Percentiles rank a stretch among this genome's conserved stretches.
phyloP scores from a whole-genome alignment of 192 early-diverging fungal genomes.

The Spizellomyces sp. region DNA sequence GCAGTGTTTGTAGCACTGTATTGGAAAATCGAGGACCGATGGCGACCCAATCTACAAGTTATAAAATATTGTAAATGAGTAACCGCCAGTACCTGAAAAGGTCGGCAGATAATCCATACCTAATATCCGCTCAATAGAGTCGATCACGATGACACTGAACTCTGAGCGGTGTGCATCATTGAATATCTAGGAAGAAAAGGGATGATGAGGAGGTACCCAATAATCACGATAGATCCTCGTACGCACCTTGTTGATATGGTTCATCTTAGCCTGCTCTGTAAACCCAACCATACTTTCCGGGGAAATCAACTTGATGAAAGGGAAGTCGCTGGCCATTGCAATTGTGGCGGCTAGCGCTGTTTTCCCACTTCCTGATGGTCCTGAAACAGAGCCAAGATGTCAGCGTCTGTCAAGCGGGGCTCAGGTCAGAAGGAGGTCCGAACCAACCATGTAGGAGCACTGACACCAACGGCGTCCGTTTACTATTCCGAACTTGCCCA shows the following conservation, averaged over 20 bases:
- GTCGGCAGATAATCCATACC: slow-evolving; percentile 40
- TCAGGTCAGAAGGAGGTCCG: not conserved
- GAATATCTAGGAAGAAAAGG: slow-evolving; percentile 63
- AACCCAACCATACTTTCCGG: slow-evolving; percentile 96
- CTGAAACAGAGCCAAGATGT: slow-evolving; percentile 9
- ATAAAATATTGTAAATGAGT: no score
- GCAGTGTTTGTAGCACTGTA: slow-evolving; percentile 84
- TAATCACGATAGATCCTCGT: not conserved
- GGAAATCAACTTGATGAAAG: slow-evolving; percentile 96
- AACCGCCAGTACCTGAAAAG: not conserved
- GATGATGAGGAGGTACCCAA: not conserved
- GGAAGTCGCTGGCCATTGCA: slow-evolving; percentile 86
- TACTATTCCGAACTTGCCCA: slow-evolving; percentile 72
- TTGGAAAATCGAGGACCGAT: slow-evolving; percentile 97
- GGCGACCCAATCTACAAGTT: slow-evolving; percentile 77
- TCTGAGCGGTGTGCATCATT: slow-evolving; percentile 97
- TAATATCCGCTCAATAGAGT: slow-evolving; percentile 89
- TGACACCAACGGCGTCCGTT: slow-evolving; percentile 87
- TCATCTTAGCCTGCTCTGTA: slow-evolving; percentile 80
- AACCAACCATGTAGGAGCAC: slow-evolving; percentile 77
- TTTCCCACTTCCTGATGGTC: slow-evolving; percentile 85
- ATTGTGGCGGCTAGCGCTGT: slow-evolving; percentile 96
- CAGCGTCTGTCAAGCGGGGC: no score
- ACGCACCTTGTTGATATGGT: slow-evolving; percentile 77
- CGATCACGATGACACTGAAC: slow-evolving; percentile 90